phyloP scores from a whole-genome alignment of 139 green algal species.

The Axilococcus clingmanii region DNA sequence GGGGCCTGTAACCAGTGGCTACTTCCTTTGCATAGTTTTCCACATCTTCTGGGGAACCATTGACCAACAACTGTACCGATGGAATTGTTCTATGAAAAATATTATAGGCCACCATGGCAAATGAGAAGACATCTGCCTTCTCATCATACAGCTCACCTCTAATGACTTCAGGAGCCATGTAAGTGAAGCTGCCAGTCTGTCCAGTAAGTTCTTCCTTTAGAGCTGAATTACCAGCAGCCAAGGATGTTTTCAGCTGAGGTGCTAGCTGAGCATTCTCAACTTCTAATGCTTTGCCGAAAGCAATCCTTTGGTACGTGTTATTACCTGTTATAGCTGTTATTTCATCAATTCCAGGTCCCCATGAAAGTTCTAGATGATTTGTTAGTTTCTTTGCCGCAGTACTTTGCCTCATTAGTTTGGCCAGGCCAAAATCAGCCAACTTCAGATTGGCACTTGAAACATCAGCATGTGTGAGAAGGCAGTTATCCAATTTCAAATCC shows the following conservation, averaged over 20 bases:
- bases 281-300: not conserved
- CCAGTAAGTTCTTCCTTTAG: slow-evolving; percentile 20
- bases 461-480: slow-evolving; percentile 29
- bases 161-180: slow-evolving; percentile 25
- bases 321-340: too few relatives aligned
- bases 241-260: not conserved
- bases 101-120: slow-evolving; percentile 71
- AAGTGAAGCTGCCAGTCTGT: slow-evolving; percentile 22
- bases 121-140: slow-evolving; percentile 69
- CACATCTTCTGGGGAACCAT: slow-evolving; percentile 13
- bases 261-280: not conserved
- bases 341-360: too few relatives aligned
- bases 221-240: too few relatives aligned
- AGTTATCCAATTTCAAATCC: slow-evolving; percentile 63
- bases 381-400: not conserved
- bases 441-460: slow-evolving; percentile 18
- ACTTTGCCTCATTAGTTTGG: slow-evolving; percentile 10
- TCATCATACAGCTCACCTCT: slow-evolving; percentile 48
- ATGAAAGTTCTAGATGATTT: not conserved
- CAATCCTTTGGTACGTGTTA: too few relatives aligned
- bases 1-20: slow-evolving; percentile 26
- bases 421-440: slow-evolving; percentile 42
- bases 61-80: slow-evolving; percentile 46
- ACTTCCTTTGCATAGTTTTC: slow-evolving; percentile 20
- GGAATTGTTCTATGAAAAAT: slow-evolving; percentile 51